Conservation (phyloP, 2,329 filamentous ascomycete species). For the Arachnomyces sp. region DNA sequence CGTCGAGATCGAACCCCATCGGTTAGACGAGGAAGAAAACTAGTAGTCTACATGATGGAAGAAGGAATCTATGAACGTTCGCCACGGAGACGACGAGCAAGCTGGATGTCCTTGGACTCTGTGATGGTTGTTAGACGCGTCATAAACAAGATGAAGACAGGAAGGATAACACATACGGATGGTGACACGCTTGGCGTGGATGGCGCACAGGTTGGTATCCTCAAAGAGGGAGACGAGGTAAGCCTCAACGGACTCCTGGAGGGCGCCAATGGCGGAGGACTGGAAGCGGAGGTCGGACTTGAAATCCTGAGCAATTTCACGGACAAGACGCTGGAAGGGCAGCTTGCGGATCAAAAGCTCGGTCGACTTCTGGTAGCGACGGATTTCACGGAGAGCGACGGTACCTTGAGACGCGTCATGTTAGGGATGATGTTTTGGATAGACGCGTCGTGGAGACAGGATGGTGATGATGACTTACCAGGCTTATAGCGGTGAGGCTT, state of each 20-base stretch:
- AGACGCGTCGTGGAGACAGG: not conserved
- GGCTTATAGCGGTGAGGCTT: conserved; percentile 89
- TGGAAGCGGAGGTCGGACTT: conserved; percentile 96
- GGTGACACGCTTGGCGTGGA: conserved; percentile 98
- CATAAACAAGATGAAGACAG: not conserved
- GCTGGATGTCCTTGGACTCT: conserved; percentile 83
- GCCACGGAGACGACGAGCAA: conserved; percentile 88
- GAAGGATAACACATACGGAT: conserved; percentile 56
- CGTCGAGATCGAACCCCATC: not conserved
- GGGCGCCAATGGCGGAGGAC: conserved; percentile 91
- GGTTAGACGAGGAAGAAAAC: not conserved
- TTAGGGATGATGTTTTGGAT: conserved; percentile 18
- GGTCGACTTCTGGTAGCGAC: conserved; percentile 95
- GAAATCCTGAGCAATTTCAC: conserved; percentile 94
- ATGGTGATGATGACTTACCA: conserved; percentile 40
- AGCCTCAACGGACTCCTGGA: conserved; percentile 97
- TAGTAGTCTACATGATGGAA: conserved; percentile 3
- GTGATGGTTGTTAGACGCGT: conserved; percentile 30
- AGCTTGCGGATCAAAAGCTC: conserved; percentile 96
- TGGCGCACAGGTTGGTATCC: conserved; percentile 96
- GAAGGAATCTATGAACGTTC: conserved; percentile 64
- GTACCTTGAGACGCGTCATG: conserved; percentile 48
- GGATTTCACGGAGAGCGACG: conserved; percentile 96
- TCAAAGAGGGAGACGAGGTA: conserved; percentile 98
- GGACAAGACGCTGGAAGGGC: conserved; percentile 93